Evolutionary conservation across 441 rosid genomes (phyloP).

Genomic region (Croton laevigatus): DNA sequence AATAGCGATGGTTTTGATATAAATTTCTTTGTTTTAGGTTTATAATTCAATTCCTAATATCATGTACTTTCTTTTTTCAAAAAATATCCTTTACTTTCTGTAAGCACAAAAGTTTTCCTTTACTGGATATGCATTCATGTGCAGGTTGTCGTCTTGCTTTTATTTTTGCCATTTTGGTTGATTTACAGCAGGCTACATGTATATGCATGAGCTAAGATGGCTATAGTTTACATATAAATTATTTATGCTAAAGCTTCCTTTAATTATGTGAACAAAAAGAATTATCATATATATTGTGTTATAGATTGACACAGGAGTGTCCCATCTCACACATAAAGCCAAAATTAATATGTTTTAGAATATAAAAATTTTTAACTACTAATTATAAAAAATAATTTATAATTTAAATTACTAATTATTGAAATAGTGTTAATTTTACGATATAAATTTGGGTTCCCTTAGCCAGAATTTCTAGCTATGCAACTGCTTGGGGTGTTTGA

Average conservation of each 20-base stretch:
- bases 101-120: constrained; percentile 9
- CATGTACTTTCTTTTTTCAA: too few relatives aligned
- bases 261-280: neutral
- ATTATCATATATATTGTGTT: neutral
- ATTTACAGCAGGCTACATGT: constrained; percentile 95
- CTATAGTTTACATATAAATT: neutral
- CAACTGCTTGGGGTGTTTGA: too few relatives aligned
- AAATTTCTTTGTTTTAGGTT: constrained; percentile 21
- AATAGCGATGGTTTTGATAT: constrained; percentile 69
- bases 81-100: constrained; percentile 9
- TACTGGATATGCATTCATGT: constrained; percentile 21
- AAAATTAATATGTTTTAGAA: too few relatives aligned
- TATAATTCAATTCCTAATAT: constrained; percentile 7
- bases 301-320: too few relatives aligned
- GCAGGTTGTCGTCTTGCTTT: constrained; percentile 78
- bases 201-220: constrained; percentile 19
- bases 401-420: too few relatives aligned
- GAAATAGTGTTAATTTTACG: too few relatives aligned
- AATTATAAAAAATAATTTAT: too few relatives aligned
- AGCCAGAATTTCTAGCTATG: too few relatives aligned
- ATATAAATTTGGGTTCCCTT: too few relatives aligned
- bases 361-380: too few relatives aligned
- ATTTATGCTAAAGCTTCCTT: neutral
- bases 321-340: too few relatives aligned
- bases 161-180: constrained; percentile 91